Base-by-base conservation (phyloP, 2,329 filamentous ascomycete species). In the Calonectria henricotiae region DNA sequence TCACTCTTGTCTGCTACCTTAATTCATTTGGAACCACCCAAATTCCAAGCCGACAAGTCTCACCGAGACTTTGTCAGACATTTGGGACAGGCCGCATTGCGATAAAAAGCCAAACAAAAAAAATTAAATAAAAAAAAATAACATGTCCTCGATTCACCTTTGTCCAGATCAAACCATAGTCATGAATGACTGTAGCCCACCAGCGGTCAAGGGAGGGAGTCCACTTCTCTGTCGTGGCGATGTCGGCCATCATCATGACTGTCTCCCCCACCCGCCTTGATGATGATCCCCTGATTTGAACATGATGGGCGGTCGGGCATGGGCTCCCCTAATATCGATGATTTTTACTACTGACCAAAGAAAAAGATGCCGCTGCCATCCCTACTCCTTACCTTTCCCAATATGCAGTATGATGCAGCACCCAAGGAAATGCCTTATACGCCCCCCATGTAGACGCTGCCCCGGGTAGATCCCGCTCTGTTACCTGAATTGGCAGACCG, bases 391-490 rank as follows among this genome's bases (percentile, higher is more conserved):
- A n/a, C 27, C 2, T 35, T 47, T 25, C 5, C 44, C 20, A 41
- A 37, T 43, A 41, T 68, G 39, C 41, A 47, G 25, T 30, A 46
- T 32, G 23, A 39, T 54, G 60, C 49, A 58, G 32, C 43, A 32
- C 27, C 51, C 15, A 11, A 39, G 20, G 44, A 13, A 17, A 49
- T 63, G 61, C 44, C 61, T 51, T 49, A 47, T 35, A 51, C 41
- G 8, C 44, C 49, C 61, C 61, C 67, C 41, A 49, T 49, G 37
- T 43, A 43, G 43, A 46, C 37, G 55, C 51, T 43, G 44, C 61
- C 23, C 62, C 67, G 67, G 67, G 67, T 65, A 69, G 67, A 69
- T 69, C 62, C 67, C 62, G 62, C 39, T 69, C 62, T 49, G 27
- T 23, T 61, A 39, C 43, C 51, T 17, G 54, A 37, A 60, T 46